Evolutionary conservation across 139 green algal species (phyloP).

Genomic region (Chlamydomonas schloesseri): DNA sequence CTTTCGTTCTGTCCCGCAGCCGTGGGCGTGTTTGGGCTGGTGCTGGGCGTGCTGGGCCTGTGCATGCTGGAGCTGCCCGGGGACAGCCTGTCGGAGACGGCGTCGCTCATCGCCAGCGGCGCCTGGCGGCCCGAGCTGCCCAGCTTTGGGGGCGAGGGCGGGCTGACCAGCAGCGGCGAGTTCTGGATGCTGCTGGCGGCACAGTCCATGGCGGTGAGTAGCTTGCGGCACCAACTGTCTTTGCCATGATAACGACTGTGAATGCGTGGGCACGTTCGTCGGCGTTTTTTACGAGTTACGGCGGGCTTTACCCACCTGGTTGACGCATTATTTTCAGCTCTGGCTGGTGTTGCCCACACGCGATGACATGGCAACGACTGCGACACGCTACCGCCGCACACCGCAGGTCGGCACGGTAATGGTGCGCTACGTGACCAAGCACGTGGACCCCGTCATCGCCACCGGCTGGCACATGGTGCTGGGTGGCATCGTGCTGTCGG

Average conservation of each 20-base stretch:
- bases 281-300: too few relatives aligned
- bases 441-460: constrained; percentile 93
- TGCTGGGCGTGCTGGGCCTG: constrained; percentile 89
- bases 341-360: too few relatives aligned
- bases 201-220: constrained; percentile 95
- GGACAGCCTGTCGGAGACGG: neutral
- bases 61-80: constrained; percentile 89
- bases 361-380: too few relatives aligned
- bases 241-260: too few relatives aligned
- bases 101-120: neutral
- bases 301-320: too few relatives aligned
- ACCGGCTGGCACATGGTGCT: constrained; percentile 99
- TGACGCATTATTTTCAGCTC: too few relatives aligned
- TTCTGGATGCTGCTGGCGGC: constrained; percentile 98
- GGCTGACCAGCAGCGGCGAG: constrained; percentile 83
- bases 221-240: too few relatives aligned
- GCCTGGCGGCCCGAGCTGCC: constrained; percentile 13
- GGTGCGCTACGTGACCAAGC: constrained; percentile 76
- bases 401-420: constrained; percentile 15
- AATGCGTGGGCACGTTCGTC: too few relatives aligned
- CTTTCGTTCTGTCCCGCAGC: too few relatives aligned
- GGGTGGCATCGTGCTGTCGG: constrained; percentile 83
- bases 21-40: constrained; percentile 69
- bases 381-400: too few relatives aligned
- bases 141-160: neutral